phyloP scores from a whole-genome alignment of 139 green algal genomes.

The Chlorella ohadii region DNA sequence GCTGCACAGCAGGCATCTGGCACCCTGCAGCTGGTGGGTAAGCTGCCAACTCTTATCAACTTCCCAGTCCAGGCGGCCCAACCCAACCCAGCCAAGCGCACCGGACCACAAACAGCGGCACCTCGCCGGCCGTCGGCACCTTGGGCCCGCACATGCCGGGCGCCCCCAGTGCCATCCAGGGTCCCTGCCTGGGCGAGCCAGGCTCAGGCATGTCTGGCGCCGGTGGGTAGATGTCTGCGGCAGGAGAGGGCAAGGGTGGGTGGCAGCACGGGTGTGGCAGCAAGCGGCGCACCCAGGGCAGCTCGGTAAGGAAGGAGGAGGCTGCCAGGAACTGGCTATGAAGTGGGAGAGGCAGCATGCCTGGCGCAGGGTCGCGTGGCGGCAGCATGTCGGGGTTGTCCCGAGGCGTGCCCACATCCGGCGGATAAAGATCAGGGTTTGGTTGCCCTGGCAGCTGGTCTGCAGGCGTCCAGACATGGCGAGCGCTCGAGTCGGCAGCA shows the following conservation, averaged over 20 bases:
- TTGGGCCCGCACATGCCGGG: too few species aligned
- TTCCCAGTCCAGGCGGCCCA: too few species aligned
- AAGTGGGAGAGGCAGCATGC: neutral
- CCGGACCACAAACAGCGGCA: too few species aligned
- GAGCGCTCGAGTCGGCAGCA: too few species aligned
- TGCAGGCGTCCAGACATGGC: too few species aligned
- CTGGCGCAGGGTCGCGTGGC: neutral
- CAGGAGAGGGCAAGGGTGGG: neutral
- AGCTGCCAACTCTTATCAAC: too few species aligned
- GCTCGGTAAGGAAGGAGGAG: neutral
- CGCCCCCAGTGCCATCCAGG: neutral
- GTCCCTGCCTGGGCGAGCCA: neutral
- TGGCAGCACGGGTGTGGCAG: too few species aligned
- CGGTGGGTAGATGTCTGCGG: conserved; percentile 23
- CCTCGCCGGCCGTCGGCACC: too few species aligned
- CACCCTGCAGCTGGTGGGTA: too few species aligned
- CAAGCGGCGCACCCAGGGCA: neutral
- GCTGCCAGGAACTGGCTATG: neutral
- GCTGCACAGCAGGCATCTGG: too few species aligned
- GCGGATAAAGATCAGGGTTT: conserved; percentile 16
- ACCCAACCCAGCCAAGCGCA: too few species aligned
- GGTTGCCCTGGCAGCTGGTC: neutral
- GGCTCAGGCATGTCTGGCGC: conserved; percentile 28
- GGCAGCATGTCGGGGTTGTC: neutral
- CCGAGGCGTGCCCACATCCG: neutral